Base-by-base conservation (phyloP, 345 rosid genomes). In the Sisymbrium altissimum region DNA sequence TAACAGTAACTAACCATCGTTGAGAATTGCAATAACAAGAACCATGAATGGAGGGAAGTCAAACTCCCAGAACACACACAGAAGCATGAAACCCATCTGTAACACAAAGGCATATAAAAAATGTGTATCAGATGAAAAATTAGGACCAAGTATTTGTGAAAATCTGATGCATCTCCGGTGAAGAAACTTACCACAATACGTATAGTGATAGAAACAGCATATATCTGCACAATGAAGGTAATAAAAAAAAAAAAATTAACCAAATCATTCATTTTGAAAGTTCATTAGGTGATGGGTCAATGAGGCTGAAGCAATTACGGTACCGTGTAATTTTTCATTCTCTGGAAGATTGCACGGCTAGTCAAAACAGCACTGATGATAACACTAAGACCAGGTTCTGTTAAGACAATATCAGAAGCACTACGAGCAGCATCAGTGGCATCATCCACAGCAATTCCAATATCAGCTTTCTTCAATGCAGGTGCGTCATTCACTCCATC, bases 11-110 rank as follows among this genome's bases (percentile, higher is more conserved):
- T 77, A 69, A 85, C 89, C 91, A 76, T 87, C 91, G 55, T 83
- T 87, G 53, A 87, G 89, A 27, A 87, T 55, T 53, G 91, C 91
- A 13, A 87, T 83, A 38, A 87, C 83, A 18, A 87, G 91, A 65
- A 87, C 89, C 91, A 87, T 85, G 77, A 87, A 87, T 49, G 91
- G 91, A 27, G 91, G 88, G 60, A 87, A 87, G 50, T 87, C 87
- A 38, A 87, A 87, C 77, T 87, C 66, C 91, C 91, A 87, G 78
- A 83, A 80, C 49, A 70, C 74, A 65, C 84, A 77, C 15, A 85
- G 80, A 79, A 85, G 75, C 89, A 85, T 83, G 68, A 85, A 85
- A 38, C 89, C 86, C 38, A 84, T 77, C 91, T 86, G 83, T 78
- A 36, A n/a, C 19, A 67, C 66, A 77, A 32, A 57, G n/a, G 14